Conservation (phyloP, 192 early-diverging fungal species). For the Obelidium mucronatum region DNA sequence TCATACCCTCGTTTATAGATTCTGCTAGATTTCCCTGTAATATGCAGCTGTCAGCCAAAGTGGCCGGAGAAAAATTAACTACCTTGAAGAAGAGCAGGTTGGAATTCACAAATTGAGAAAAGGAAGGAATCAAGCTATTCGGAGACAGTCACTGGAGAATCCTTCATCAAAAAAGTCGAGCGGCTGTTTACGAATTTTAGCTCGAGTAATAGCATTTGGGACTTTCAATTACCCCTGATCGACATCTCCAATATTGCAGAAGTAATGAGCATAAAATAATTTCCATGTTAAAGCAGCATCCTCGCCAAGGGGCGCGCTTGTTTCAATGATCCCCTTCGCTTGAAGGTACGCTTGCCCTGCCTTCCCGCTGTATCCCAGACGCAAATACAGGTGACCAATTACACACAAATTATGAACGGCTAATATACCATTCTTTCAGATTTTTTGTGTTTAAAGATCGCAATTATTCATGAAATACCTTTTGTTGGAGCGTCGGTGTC, state of each 20-base stretch:
- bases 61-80: conserved; percentile 2
- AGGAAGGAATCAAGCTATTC: neutral
- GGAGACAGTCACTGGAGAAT: too few relatives aligned
- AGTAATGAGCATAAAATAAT: conserved; percentile 65
- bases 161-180: too few relatives aligned
- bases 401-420: conserved; percentile 53
- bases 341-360: conserved; percentile 64
- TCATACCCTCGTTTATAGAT: neutral
- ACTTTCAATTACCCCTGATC: conserved; percentile 57
- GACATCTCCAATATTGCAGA: conserved; percentile 64
- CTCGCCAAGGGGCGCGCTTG: conserved; percentile 27
- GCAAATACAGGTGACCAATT: conserved; percentile 64
- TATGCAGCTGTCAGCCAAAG: neutral
- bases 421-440: too few relatives aligned
- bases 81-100: conserved; percentile 29
- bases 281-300: conserved; percentile 50
- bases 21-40: conserved; percentile 19
- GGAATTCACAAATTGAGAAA: conserved; percentile 31
- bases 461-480: neutral
- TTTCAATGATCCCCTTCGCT: conserved; percentile 50
- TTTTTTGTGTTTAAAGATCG: conserved; percentile 48
- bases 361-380: conserved; percentile 79
- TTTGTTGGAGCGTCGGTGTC: conserved; percentile 9
- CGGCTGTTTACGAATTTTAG: too few relatives aligned
- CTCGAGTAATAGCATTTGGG: too few relatives aligned